These are phyloP conservation scores for Plasmodium coatneyi DNA, from an alignment of 169 alveolate species.

Conservation along the genomic window DNA sequence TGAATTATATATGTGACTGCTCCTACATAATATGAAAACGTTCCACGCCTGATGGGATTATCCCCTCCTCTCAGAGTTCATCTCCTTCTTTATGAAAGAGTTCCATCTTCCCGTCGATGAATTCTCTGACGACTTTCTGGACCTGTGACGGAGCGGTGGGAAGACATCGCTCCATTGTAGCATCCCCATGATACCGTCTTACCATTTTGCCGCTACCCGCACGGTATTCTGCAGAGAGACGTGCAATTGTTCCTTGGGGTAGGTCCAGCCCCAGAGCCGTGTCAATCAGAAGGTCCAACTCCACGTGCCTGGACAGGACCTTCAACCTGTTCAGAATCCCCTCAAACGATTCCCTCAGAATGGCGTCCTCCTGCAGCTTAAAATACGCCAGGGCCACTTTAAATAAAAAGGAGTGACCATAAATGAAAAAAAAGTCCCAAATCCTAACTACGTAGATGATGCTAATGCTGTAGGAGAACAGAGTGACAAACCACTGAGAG, in stretches of 20 bases:
- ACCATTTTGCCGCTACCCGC: not conserved
- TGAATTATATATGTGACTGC: not conserved
- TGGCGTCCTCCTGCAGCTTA: slow-evolving; percentile 25
- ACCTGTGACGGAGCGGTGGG: not conserved
- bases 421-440: slow-evolving; percentile 42
- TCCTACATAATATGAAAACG: not conserved
- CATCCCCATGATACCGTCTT: not conserved
- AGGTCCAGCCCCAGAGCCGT: slow-evolving; percentile 36
- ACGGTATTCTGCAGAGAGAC: not conserved
- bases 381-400: slow-evolving; percentile 20
- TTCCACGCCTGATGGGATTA: not conserved
- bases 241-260: not conserved
- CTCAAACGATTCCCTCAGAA: slow-evolving; percentile 28
- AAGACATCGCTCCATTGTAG: not conserved
- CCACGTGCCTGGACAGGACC: slow-evolving; percentile 30
- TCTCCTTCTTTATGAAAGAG: slow-evolving; percentile 40
- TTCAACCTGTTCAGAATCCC: slow-evolving; percentile 30
- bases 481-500: slow-evolving; percentile 94
- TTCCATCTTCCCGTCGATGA: slow-evolving; percentile 23
- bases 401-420: slow-evolving; percentile 33
- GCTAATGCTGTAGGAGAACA: slow-evolving; percentile 88
- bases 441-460: slow-evolving; percentile 22
- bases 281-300: slow-evolving; percentile 6
- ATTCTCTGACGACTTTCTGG: slow-evolving; percentile 55
- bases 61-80: slow-evolving; percentile 1